Evolutionary conservation across 257 asterid genomes (phyloP), one percentile per base, ranked within the genome.

Genomic region (Striga asiatica): DNA sequence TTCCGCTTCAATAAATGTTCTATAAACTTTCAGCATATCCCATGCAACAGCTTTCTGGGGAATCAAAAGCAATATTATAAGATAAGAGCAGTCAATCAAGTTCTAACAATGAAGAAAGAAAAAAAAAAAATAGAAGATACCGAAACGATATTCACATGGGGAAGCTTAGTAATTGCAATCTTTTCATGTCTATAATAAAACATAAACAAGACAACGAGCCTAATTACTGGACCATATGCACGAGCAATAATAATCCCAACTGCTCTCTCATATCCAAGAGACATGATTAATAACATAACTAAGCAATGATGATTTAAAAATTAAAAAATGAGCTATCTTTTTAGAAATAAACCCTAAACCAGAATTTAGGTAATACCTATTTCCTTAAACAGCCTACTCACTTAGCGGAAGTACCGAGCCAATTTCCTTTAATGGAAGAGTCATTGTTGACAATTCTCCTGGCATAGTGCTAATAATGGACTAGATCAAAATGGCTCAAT

Each of bases 11-110:
- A 92, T 79, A 67, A 80, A 84, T 31, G 84, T 74, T 72, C 77
- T 71, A 68, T 92, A 92, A 59, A 91, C 89, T 73, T 77, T 89
- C 76, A 77, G 83, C 98, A 91, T 91, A 62, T 91, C 98, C 98
- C 97, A 84, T 55, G 95, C 96, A 67, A 84, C 88, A 51, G 98
- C 97, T 73, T 83, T 78, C 95, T 92, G 68, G 53, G 80, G 64
- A 50, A 68, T 66, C 73, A 61, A 74, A 56, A 50, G 57, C 56
- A 29, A 61, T 31, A 65, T 48, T n/a, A 56, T 48, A 62, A 68
- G 22, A 51, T 8, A 59, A 64, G 46, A 70, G 58, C 25, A 70
- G 49, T 20, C 62, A 52, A 28, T 11, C 32, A 13, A 38, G 35
- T 49, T 50, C 32, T 17, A n/a, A 17, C 34, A 12, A 19, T 41